A percentile compares a stretch with the other conserved stretches of the same genome.
Conservation (phyloP, 2,329 filamentous ascomycete genomes). For the Colletotrichum sp. region DNA sequence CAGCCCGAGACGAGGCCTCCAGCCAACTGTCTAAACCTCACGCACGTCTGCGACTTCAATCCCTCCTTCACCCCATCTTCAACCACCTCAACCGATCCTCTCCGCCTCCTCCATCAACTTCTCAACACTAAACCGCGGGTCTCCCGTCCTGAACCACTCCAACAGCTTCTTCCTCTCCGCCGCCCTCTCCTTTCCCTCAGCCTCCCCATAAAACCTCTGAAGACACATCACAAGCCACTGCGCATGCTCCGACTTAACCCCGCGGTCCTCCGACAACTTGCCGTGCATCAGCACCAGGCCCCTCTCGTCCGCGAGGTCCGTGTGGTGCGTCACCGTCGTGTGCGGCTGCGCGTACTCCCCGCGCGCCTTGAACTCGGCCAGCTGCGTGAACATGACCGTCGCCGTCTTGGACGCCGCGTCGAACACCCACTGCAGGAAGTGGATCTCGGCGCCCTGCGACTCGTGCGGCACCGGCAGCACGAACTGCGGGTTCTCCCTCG, state of each 20-base stretch:
- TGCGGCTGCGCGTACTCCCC: slow-evolving; percentile 92
- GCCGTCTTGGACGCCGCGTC: slow-evolving; percentile 68
- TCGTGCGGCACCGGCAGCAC: slow-evolving; percentile 82
- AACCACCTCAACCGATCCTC: slow-evolving; percentile 60
- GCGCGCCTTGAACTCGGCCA: slow-evolving; percentile 90
- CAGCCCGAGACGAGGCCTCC: not conserved
- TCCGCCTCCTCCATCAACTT: slow-evolving; percentile 89
- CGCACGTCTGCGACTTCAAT: no score
- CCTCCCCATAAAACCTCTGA: slow-evolving; percentile 88
- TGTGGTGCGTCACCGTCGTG: slow-evolving; percentile 91
- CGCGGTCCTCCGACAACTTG: slow-evolving; percentile 77
- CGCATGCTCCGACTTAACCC: slow-evolving; percentile 81
- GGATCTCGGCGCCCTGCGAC: slow-evolving; percentile 80
- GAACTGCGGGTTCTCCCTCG: slow-evolving; percentile 82
- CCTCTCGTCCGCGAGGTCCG: slow-evolving; percentile 76
- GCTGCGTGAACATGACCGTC: slow-evolving; percentile 89
- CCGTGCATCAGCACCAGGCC: slow-evolving; percentile 89
- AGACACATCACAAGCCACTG: slow-evolving; percentile 90
- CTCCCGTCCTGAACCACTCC: slow-evolving; percentile 82
- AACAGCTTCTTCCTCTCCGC: slow-evolving; percentile 73
- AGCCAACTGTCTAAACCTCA: not conserved
- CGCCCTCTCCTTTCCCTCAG: slow-evolving; percentile 60
- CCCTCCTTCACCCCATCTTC: not conserved
- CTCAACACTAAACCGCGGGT: slow-evolving; percentile 81
- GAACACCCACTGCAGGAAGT: slow-evolving; percentile 97